Percentiles rank a stretch among this genome's conserved stretches.
Conservation (phyloP, 2,329 filamentous ascomycete genomes). For the Cladosporium sp. region DNA sequence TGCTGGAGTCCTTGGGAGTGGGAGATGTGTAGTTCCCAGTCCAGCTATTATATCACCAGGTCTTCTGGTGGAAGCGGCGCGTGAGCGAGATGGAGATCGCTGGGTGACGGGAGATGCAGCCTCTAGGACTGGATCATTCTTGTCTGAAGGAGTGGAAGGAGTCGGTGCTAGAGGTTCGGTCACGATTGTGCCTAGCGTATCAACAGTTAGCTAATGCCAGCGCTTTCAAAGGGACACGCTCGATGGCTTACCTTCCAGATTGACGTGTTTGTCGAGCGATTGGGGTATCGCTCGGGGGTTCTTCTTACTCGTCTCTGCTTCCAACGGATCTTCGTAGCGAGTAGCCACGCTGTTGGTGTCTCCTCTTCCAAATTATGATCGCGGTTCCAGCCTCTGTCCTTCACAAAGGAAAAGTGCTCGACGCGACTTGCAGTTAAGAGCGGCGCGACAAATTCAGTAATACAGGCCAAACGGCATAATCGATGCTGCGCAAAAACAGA, state of each 20-base stretch:
- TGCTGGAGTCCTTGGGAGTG: slow-evolving; percentile 7
- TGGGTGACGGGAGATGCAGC: slow-evolving; percentile 1
- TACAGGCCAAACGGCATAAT: slow-evolving; percentile 11
- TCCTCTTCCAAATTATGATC: background rate
- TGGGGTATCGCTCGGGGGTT: slow-evolving; percentile 4
- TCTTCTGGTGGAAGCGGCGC: background rate
- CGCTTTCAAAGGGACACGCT: background rate
- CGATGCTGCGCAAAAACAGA: slow-evolving; percentile 6
- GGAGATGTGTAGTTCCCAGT: slow-evolving; percentile 2
- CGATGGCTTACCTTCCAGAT: slow-evolving; percentile 11
- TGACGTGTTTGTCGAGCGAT: slow-evolving; percentile 7
- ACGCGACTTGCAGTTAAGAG: slow-evolving; percentile 4
- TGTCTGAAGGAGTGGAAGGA: slow-evolving; percentile 7
- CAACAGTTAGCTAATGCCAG: background rate
- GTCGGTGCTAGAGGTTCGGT: background rate
- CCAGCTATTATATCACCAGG: background rate
- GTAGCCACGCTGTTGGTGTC: background rate
- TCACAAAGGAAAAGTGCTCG: slow-evolving; percentile 10
- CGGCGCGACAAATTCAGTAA: background rate
- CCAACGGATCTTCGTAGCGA: background rate
- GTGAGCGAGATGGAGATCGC: slow-evolving; percentile 5
- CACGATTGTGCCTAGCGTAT: background rate
- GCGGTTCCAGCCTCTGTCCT: background rate
- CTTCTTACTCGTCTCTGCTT: background rate
- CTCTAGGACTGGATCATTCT: slow-evolving; percentile 10